These are phyloP conservation scores for Echria macrotheca DNA, from an alignment of 495 filamentous ascomycete genomes.

Conservation along the genomic window DNA sequence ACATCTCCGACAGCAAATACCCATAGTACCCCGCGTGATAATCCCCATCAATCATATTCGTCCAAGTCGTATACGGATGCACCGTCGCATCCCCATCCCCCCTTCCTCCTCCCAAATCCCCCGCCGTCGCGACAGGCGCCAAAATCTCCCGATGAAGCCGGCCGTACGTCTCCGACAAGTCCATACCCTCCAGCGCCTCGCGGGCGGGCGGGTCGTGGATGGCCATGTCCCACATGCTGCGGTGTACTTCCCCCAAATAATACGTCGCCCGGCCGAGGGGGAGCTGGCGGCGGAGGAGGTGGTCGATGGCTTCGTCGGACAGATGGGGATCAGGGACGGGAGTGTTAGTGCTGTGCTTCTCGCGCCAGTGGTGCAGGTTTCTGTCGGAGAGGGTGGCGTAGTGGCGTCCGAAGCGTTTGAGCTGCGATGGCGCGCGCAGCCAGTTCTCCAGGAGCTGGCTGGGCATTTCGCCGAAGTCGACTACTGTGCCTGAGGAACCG, in stretches of 20 bases:
- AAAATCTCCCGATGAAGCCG: not conserved
- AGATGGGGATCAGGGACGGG: not conserved
- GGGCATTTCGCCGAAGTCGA: conserved; percentile 70
- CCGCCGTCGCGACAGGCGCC: not conserved
- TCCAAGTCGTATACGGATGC: not conserved
- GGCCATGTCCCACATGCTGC: not conserved
- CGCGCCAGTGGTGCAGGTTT: not conserved
- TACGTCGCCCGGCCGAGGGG: no score
- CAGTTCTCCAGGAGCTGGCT: conserved; percentile 74
- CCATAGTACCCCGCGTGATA: conserved; percentile 1
- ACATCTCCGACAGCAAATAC: conserved; percentile 1
- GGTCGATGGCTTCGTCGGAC: not conserved
- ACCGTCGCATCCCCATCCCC: not conserved
- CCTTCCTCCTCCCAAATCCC: no score
- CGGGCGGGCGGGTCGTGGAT: not conserved
- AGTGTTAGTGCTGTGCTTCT: no score
- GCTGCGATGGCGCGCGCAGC: conserved; percentile 67
- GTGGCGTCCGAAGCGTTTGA: conserved; percentile 60
- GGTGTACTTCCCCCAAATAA: conserved; percentile 46
- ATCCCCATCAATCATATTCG: not conserved
- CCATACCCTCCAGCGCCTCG: not conserved
- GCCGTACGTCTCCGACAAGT: not conserved
- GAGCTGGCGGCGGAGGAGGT: conserved; percentile 49
- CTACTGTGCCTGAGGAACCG: conserved; percentile 58
- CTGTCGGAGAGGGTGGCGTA: conserved; percentile 25